These are phyloP conservation scores for Fusarium pilosicola DNA, from an alignment of 2,329 filamentous ascomycete species.

Conservation along the genomic window DNA sequence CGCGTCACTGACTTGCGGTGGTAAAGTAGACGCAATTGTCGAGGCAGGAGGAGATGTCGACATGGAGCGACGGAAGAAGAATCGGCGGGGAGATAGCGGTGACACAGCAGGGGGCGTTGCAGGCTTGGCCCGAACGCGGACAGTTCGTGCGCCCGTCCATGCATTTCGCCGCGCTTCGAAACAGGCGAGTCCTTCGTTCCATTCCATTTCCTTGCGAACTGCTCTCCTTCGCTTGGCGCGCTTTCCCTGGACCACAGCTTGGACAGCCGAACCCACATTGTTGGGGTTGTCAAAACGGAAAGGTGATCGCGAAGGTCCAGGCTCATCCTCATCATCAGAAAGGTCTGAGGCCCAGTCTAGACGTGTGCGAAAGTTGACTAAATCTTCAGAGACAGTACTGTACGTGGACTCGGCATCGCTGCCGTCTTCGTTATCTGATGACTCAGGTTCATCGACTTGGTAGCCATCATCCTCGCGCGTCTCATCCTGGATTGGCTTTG, in stretches of 20 bases:
- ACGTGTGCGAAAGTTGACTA: constrained; percentile 59
- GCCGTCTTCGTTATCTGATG: constrained; percentile 35
- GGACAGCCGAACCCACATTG: constrained; percentile 55
- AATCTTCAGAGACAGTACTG: constrained; percentile 67
- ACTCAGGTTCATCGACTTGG: constrained; percentile 54
- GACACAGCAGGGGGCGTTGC: constrained; percentile 54
- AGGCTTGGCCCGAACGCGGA: constrained; percentile 62
- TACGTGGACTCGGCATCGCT: constrained; percentile 61
- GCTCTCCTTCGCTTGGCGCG: constrained; percentile 66
- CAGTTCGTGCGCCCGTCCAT: constrained; percentile 82
- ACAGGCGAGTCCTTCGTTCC: constrained; percentile 85
- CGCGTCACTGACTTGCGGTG: constrained; percentile 45
- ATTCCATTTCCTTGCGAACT: constrained; percentile 72
- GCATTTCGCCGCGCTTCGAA: constrained; percentile 81
- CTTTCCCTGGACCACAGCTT: constrained; percentile 57
- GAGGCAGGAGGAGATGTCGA: constrained; percentile 53
- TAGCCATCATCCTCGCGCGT: constrained; percentile 50
- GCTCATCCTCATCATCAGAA: constrained; percentile 61
- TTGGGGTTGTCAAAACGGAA: constrained; percentile 64
- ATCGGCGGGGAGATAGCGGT: constrained; percentile 58
- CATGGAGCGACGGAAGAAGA: constrained; percentile 61
- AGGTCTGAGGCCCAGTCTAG: constrained; percentile 68
- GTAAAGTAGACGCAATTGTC: constrained; percentile 31
- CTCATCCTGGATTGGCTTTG: constrained; percentile 45
- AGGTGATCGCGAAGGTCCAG: constrained; percentile 53